Conservation (phyloP, 139 green algal genomes). For the Volvox africanus region DNA sequence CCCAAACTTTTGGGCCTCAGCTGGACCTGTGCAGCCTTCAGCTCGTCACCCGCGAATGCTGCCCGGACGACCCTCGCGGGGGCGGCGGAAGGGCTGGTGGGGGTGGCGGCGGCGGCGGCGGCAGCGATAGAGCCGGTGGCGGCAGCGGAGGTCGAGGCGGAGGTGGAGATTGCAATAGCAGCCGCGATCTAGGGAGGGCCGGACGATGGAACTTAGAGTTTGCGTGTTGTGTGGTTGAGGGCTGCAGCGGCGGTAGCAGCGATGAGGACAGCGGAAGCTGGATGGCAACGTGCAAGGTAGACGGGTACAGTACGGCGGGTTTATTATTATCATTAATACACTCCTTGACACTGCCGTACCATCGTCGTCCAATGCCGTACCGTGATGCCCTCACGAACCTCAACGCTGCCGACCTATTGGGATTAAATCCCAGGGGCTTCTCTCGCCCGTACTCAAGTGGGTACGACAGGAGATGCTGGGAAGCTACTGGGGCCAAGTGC, state of each 20-base stretch:
- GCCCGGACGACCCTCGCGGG: too few relatives aligned
- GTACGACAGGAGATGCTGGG: constrained; percentile 10
- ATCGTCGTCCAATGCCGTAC: too few relatives aligned
- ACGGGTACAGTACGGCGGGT: not conserved
- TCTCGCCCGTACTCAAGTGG: constrained; percentile 1
- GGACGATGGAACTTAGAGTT: not conserved
- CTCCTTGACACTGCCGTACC: too few relatives aligned
- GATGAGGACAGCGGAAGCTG: not conserved
- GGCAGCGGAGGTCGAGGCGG: not conserved
- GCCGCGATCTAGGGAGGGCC: too few relatives aligned
- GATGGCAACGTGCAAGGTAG: constrained; percentile 7
- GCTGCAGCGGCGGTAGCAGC: not conserved
- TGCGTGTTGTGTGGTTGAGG: not conserved
- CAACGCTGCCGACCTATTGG: too few relatives aligned
- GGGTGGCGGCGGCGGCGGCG: too few relatives aligned
- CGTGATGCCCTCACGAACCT: not conserved
- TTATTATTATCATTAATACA: not conserved
- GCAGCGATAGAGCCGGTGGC: not conserved
- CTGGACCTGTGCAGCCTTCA: constrained; percentile 1
- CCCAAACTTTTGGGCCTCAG: not conserved
- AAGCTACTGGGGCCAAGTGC: not conserved
- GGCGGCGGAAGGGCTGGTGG: too few relatives aligned
- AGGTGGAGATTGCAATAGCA: not conserved
- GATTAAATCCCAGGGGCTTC: not conserved
- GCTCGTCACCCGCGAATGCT: not conserved